A percentile compares a stretch with the other conserved stretches of the same genome.
Conservation (phyloP, 257 asterid genomes). For the Petrea volubilis region DNA sequence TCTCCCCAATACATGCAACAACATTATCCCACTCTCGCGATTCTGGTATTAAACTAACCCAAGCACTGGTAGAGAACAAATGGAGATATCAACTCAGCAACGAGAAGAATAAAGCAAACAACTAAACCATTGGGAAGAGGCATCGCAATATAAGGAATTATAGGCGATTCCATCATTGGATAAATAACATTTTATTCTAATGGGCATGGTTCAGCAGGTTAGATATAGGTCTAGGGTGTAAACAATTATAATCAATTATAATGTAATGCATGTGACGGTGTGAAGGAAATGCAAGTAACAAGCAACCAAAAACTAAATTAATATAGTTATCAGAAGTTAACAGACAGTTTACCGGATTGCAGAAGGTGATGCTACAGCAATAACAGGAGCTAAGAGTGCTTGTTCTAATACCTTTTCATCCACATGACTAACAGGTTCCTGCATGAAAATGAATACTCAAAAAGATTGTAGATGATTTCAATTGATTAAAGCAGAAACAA, state of each 20-base stretch:
- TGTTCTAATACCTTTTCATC: conserved; percentile 47
- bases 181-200: background rate
- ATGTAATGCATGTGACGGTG: background rate
- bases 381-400: conserved; percentile 76
- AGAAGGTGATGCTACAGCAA: conserved; percentile 87
- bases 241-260: background rate
- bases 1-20: conserved; percentile 88
- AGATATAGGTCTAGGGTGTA: background rate
- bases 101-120: background rate
- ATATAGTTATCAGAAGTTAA: background rate
- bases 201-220: background rate
- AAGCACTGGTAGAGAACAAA: conserved; percentile 51
- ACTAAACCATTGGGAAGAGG: background rate
- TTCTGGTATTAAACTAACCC: conserved; percentile 62
- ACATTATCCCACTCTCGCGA: conserved; percentile 52
- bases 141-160: background rate
- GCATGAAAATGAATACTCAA: conserved; percentile 17
- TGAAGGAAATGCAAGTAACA: background rate
- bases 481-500: conserved; percentile 10
- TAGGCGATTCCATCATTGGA: background rate
- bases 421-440: conserved; percentile 60
- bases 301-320: background rate
- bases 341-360: conserved; percentile 57
- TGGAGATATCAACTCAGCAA: background rate
- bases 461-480: conserved; percentile 6